Evolutionary conservation across 306 rosid species (phyloP).

Genomic region (Prunus persica): Prunus_persica_NCBIv2 NC_034014.1:19636501-19637000

Average conservation of each 20-base stretch:
- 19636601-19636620: constrained; percentile 56
- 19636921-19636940: constrained; percentile 1
- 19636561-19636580: constrained; percentile 58
- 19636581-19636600: constrained; percentile 90
- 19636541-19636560: constrained; percentile 67
- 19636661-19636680: constrained; percentile 54
- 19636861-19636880: constrained; percentile 27
- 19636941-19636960: not conserved
- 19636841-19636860: constrained; percentile 32
- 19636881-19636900: not conserved
- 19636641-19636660: constrained; percentile 88
- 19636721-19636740: constrained; percentile 47
- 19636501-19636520: constrained; percentile 61
- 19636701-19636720: constrained; percentile 64
- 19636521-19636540: constrained; percentile 63
- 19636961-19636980: not conserved
- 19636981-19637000: not conserved
- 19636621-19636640: constrained; percentile 85
- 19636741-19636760: constrained; percentile 77
- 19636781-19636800: constrained; percentile 74
- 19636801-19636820: constrained; percentile 84
- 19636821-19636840: constrained; percentile 58
- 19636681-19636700: constrained; percentile 78
- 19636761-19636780: constrained; percentile 82
- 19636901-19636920: constrained; percentile 17